Conservation (phyloP, 148 eudicot species). For the Mesembryanthemum crystallinum region DNA sequence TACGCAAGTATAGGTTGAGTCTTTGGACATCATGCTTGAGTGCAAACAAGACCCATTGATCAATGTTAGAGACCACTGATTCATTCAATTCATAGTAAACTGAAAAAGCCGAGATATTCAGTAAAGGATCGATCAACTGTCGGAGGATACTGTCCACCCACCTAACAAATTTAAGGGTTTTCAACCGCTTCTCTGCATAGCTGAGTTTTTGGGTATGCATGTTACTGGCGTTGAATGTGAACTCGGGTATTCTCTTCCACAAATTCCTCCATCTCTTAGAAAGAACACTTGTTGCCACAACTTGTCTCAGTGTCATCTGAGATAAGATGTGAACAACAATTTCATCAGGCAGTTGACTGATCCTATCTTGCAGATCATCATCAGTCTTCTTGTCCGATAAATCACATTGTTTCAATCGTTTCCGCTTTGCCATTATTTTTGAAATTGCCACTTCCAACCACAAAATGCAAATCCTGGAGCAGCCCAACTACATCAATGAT, state of each 20-base stretch:
- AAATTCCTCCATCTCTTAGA: slow-evolving; percentile 13
- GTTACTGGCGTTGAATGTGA: slow-evolving; percentile 7
- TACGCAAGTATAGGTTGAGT: slow-evolving; percentile 12
- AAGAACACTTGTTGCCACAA: neutral
- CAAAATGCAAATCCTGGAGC: neutral
- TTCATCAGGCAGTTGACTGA: slow-evolving; percentile 20
- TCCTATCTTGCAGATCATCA: neutral
- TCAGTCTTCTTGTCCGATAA: slow-evolving; percentile 4
- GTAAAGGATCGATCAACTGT: neutral
- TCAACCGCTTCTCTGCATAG: slow-evolving; percentile 5
- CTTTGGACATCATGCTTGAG: slow-evolving; percentile 4
- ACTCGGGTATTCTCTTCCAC: slow-evolving; percentile 14
- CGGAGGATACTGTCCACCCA: slow-evolving; percentile 4
- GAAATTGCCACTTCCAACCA: neutral
- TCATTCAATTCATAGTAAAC: slow-evolving; percentile 9
- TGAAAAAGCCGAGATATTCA: neutral
- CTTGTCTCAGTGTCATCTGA: slow-evolving; percentile 7
- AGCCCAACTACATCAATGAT: neutral
- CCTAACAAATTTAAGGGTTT: slow-evolving; percentile 6
- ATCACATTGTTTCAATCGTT: neutral
- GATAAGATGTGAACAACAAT: slow-evolving; percentile 17
- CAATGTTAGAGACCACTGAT: slow-evolving; percentile 4
- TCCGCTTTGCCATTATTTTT: slow-evolving; percentile 3
- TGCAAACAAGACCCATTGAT: slow-evolving; percentile 14
- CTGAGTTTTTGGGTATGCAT: slow-evolving; percentile 10